A percentile compares a stretch with the other conserved stretches of the same genome.
Evolutionary conservation across 495 filamentous ascomycete species (phyloP).

Genomic region (Collariella sp.): DNA sequence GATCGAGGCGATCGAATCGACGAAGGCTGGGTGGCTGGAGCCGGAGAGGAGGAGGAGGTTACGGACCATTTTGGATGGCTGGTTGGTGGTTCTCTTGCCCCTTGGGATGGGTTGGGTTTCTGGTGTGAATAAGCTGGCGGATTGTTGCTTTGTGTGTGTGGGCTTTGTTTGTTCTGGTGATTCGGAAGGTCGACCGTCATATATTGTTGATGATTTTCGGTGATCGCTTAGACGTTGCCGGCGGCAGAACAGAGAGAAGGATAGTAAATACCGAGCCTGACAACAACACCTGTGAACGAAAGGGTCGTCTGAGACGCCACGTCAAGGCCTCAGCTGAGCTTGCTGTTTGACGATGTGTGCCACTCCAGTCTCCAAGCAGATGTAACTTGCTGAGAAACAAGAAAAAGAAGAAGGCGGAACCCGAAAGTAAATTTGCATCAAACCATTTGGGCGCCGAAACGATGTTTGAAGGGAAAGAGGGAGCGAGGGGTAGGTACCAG

Average conservation of each 20-base stretch:
- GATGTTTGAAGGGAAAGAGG: neutral
- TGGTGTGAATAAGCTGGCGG: neutral
- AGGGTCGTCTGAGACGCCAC: neutral
- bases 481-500: neutral
- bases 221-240: too few relatives aligned
- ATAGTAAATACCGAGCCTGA: neutral
- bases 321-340: too few relatives aligned
- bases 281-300: neutral
- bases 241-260: too few relatives aligned
- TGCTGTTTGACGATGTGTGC: too few relatives aligned
- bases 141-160: neutral
- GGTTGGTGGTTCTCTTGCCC: neutral
- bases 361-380: too few relatives aligned
- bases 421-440: too few relatives aligned
- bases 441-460: neutral
- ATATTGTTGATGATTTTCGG: neutral
- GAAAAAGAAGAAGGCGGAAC: too few relatives aligned
- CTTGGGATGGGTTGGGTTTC: neutral
- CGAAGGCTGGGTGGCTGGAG: constrained; percentile 82
- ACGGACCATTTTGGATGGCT: constrained; percentile 57
- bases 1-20: constrained; percentile 72
- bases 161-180: too few relatives aligned
- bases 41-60: constrained; percentile 93
- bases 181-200: too few relatives aligned
- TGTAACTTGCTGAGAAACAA: too few relatives aligned